Percentiles rank a stretch among this genome's conserved stretches.
These are phyloP conservation scores for Fraxinus greggii DNA, from an alignment of 305 asterid genomes.

Conservation along the genomic window DNA sequence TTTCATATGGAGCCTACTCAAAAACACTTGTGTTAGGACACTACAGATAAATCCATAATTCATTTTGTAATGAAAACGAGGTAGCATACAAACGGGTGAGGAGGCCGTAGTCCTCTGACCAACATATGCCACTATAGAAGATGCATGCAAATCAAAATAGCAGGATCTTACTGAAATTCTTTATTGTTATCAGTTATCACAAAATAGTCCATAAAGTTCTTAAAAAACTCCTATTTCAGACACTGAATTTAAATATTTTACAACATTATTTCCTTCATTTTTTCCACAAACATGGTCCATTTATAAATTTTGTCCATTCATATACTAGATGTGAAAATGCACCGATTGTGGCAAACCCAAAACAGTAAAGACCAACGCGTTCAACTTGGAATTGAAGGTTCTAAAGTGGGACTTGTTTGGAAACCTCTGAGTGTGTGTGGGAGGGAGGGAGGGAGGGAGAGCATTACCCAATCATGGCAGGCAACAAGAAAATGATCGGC, in stretches of 20 bases:
- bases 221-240: background rate
- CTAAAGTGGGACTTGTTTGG: background rate
- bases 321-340: background rate
- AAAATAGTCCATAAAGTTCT: background rate
- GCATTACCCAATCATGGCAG: slow-evolving; percentile 93
- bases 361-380: background rate
- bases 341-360: background rate
- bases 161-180: background rate
- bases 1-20: slow-evolving; percentile 82
- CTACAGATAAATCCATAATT: background rate
- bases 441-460: background rate
- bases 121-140: background rate
- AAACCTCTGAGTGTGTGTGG: background rate
- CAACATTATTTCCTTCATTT: background rate
- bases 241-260: background rate
- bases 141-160: background rate
- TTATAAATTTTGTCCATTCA: background rate
- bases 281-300: background rate
- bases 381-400: background rate
- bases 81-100: slow-evolving; percentile 7
- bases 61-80: background rate
- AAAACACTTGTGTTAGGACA: slow-evolving; percentile 5
- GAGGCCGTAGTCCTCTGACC: background rate
- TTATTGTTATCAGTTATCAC: background rate
- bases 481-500: slow-evolving; percentile 95